Base-by-base conservation (phyloP, 805 yeast genomes). In the Candida michaelii region DNA sequence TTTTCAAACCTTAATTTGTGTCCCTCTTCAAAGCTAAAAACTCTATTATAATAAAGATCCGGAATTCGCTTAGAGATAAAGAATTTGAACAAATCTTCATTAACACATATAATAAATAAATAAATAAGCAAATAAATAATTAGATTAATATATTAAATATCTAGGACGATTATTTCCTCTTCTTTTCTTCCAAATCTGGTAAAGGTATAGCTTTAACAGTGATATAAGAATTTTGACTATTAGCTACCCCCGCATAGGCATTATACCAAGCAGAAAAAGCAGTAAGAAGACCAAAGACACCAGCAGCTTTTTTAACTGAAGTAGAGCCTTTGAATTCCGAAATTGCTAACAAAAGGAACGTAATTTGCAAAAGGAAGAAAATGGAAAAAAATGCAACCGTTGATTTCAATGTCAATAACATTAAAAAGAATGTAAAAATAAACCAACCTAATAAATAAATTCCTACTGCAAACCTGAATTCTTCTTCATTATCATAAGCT, bases 141-240 rank as follows among this genome's bases (percentile, higher is more conserved):
- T 33, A 40, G 27, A 40, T 27, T 32, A 27, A 25, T 30, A 39
- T 31, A 24, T 19, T 23, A 39, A 25, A 17, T 27, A 39, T 30
- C 35, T 31, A 31, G 31, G 23, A 7, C 17, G 15, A 19, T 31
- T 32, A 25, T 13, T 36, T 42, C 13, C 39, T 39, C 16, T 46
- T 46, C 23, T 32, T 40, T 12, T 34, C 49, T 27, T 49, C 53
- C 29, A 49, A 40, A 29, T 49, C 53, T 12, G 53, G 53, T 27
- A 81, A 77, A 40, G 69, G 77, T 21, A 75, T 53, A 15, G 78
- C 77, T 52, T 67, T 65, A 33, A 71, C 67, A 19, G 74, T 66
- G 34, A 83, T 36, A 57, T 81, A 83, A 4, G 88, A 68, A 61
- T 85, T 85, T 55, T 80, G 83, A 27, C 65, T 66, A 45, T 75